Evolutionary conservation across 2,329 filamentous ascomycete species (phyloP), one percentile per base, ranked within the genome.

Genomic region (Rutstroemia sp.): DNA sequence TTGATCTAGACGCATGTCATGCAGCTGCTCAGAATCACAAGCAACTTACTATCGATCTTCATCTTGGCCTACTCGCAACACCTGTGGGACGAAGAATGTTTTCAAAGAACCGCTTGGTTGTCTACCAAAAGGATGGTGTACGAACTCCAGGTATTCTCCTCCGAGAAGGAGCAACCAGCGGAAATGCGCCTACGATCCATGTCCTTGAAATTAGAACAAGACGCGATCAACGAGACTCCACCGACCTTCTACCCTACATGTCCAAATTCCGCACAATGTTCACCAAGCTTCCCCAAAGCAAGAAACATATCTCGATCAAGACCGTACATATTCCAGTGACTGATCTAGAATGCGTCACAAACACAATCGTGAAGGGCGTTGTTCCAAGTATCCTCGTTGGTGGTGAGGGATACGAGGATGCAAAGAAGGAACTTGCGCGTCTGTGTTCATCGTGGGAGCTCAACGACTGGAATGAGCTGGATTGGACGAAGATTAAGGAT

Each of bases 211-310:
- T 96, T 60, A 84, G 80, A 60, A 80, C 84, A 1, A 75, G 83
- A 40, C 79, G 87, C 56, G 79, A 84, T 56, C 81, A 83, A 56
- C 82, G 90, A 39, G 85, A 92, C 65, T 82, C 88, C 16, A 89
- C 86, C n/a, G 92, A 97, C 67, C 77, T 95, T 38, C 76, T 99
- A 10, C 92, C 94, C 0, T 97, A 92, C 67, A 73, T 95, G 2
- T 81, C 87, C 4, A 73, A 75, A 0, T 89, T 94, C 69, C 80
- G 88, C 14, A 76, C 78, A 44, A 75, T 85, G 47, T 83, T 95
- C 63, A 80, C 84, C 10, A 76, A 80, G 12, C 70, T 95, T 0
- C 87, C 89, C 1, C 81, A 83, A 53, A 77, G 75, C 16, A 83
- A 83, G 63, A 80, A 78, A 57, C 81, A 89, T 19, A 82, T 95